These are phyloP conservation scores for Neurospora sp. DNA, from an alignment of 2,329 filamentous ascomycete genomes.

Conservation along the genomic window DNA sequence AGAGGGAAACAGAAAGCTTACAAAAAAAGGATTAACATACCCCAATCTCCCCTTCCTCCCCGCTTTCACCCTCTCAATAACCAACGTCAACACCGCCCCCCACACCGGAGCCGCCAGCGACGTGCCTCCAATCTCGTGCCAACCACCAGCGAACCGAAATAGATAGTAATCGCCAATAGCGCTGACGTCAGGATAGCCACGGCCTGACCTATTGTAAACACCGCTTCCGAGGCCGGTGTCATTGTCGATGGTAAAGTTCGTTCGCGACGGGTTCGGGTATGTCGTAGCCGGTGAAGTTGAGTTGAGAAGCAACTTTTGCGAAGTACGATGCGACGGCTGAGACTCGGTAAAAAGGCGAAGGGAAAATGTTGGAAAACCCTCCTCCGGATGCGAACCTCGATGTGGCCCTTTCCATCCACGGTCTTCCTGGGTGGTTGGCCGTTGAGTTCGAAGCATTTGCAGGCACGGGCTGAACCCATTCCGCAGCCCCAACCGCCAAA, in stretches of 20 bases:
- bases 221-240: slow-evolving; percentile 19
- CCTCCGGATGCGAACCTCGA: slow-evolving; percentile 21
- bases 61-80: slow-evolving; percentile 37
- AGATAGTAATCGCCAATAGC: slow-evolving; percentile 30
- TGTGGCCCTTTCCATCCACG: slow-evolving; percentile 15
- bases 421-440: neutral
- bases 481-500: slow-evolving; percentile 13
- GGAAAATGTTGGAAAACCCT: slow-evolving; percentile 26
- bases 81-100: slow-evolving; percentile 35
- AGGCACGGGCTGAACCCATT: slow-evolving; percentile 5
- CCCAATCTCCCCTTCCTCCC: slow-evolving; percentile 36
- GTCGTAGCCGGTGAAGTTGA: slow-evolving; percentile 23
- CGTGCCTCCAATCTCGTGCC: slow-evolving; percentile 36
- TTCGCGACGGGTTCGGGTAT: slow-evolving; percentile 21
- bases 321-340: slow-evolving; percentile 19
- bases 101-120: slow-evolving; percentile 39
- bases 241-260: slow-evolving; percentile 21
- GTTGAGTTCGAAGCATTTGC: neutral
- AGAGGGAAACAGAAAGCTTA: slow-evolving; percentile 4
- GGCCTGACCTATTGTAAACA: slow-evolving; percentile 32
- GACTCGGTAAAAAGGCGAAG: slow-evolving; percentile 20
- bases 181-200: slow-evolving; percentile 39
- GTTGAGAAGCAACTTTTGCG: slow-evolving; percentile 8
- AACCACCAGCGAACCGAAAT: slow-evolving; percentile 23
- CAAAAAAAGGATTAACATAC: slow-evolving; percentile 41